phyloP scores from a whole-genome alignment of 2,329 filamentous ascomycete genomes.

The Sporothrix pseudoabietina region DNA sequence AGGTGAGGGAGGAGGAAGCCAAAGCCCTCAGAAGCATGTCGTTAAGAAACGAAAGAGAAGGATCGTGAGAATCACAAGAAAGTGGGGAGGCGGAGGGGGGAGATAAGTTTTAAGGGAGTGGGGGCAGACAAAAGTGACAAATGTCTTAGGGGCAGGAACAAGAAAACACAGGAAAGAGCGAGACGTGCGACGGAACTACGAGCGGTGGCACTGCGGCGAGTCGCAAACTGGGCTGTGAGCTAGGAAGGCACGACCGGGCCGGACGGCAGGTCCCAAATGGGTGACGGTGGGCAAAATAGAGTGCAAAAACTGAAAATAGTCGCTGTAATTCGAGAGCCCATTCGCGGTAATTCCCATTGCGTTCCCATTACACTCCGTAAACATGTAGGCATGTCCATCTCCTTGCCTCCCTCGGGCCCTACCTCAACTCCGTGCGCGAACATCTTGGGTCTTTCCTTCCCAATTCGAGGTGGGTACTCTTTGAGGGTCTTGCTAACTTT shows the following conservation, averaged over 20 bases:
- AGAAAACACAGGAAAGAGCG: conserved; percentile 10
- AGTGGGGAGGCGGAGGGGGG: background rate
- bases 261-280: background rate
- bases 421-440: background rate
- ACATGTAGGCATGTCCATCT: background rate
- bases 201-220: conserved; percentile 9
- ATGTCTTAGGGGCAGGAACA: conserved; percentile 7
- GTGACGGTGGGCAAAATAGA: background rate
- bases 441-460: conserved; percentile 2
- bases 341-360: conserved; percentile 2
- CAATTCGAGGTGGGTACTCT: background rate
- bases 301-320: background rate
- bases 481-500: background rate
- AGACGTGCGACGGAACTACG: background rate
- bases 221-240: background rate
- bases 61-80: conserved; percentile 10
- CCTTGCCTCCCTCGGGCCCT: conserved; percentile 19
- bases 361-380: background rate
- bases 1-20: conserved; percentile 3
- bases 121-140: background rate
- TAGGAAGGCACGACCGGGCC: conserved; percentile 22
- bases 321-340: background rate
- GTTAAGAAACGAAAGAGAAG: background rate
- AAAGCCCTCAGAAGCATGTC: conserved; percentile 15
- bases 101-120: background rate